A percentile compares a stretch with the other conserved stretches of the same genome.
Evolutionary conservation across 371 early-diverging fungal species (phyloP).

Genomic region (Conidiobolus coronatus): DNA sequence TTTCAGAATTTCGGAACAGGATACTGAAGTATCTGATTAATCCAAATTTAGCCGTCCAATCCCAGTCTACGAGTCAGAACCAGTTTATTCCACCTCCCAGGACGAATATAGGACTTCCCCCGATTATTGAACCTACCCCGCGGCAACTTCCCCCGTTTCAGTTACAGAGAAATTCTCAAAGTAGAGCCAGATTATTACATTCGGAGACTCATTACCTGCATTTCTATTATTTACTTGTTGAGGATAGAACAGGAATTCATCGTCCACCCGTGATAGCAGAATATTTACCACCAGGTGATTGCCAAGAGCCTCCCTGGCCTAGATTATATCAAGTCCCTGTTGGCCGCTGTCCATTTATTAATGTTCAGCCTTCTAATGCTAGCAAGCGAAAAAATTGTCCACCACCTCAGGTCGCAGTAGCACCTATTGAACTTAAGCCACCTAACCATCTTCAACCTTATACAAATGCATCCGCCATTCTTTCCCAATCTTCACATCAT

Average conservation of each 20-base stretch:
- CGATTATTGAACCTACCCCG: too few relatives aligned
- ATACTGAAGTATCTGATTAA: too few relatives aligned
- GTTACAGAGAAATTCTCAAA: too few relatives aligned
- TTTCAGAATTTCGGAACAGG: too few relatives aligned
- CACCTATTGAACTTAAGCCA: not conserved
- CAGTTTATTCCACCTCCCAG: too few relatives aligned
- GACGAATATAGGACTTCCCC: too few relatives aligned
- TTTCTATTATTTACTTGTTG: slow-evolving; percentile 12
- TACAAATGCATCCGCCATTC: not conserved
- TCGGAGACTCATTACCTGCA: slow-evolving; percentile 15
- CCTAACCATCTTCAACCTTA: not conserved
- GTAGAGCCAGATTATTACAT: not conserved
- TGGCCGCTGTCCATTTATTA: slow-evolving; percentile 3
- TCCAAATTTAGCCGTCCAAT: too few relatives aligned
- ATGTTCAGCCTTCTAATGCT: not conserved
- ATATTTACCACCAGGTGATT: slow-evolving; percentile 8
- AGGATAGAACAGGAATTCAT: slow-evolving; percentile 16
- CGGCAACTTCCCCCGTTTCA: too few relatives aligned
- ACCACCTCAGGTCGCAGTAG: not conserved
- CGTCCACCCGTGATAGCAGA: slow-evolving; percentile 15
- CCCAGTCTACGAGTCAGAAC: too few relatives aligned
- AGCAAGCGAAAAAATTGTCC: not conserved
- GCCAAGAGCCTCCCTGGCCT: slow-evolving; percentile 12
- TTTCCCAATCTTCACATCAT: not conserved
- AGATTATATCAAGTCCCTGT: slow-evolving; percentile 8